These are phyloP conservation scores for Saitoella complicata DNA, from an alignment of 805 yeast species.

Conservation along the genomic window DNA sequence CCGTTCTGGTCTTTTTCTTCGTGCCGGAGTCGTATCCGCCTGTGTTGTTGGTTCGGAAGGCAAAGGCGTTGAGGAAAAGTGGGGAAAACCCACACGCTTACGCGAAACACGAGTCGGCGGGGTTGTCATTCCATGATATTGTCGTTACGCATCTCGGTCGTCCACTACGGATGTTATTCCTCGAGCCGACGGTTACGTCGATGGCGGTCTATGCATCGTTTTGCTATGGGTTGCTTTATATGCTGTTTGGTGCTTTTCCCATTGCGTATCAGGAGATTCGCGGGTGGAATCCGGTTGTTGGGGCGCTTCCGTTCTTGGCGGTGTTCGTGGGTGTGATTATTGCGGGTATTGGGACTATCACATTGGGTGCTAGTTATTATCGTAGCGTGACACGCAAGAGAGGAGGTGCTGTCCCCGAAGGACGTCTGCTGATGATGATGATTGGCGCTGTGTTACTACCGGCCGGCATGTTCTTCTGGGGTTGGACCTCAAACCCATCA, in stretches of 20 bases:
- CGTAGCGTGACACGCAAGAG: slow-evolving; percentile 17
- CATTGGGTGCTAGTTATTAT: slow-evolving; percentile 18
- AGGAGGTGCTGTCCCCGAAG: slow-evolving; percentile 43
- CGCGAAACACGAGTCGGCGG: slow-evolving; percentile 32
- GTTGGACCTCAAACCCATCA: slow-evolving; percentile 36
- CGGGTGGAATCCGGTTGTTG: slow-evolving; percentile 21
- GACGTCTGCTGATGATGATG: slow-evolving; percentile 42
- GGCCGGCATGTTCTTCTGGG: slow-evolving; percentile 41
- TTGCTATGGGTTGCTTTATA: slow-evolving; percentile 29
- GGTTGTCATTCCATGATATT: slow-evolving; percentile 26
- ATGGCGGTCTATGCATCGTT: slow-evolving; percentile 28
- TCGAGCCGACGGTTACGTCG: slow-evolving; percentile 27
- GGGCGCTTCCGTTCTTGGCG: slow-evolving; percentile 22
- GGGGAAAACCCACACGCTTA: slow-evolving; percentile 31
- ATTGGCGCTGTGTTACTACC: slow-evolving; percentile 26
- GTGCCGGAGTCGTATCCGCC: slow-evolving; percentile 25
- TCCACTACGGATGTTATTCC: slow-evolving; percentile 59
- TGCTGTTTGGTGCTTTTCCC: slow-evolving; percentile 27
- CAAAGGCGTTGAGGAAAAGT: slow-evolving; percentile 31
- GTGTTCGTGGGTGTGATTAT: slow-evolving; percentile 19
- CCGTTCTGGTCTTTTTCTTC: slow-evolving; percentile 23
- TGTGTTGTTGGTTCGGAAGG: slow-evolving; percentile 39
- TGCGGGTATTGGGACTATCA: slow-evolving; percentile 21
- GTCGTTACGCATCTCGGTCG: slow-evolving; percentile 33
- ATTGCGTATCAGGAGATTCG: slow-evolving; percentile 19